Base-by-base conservation (phyloP, 345 rosid genomes). In the Clarkia xantiana region DNA sequence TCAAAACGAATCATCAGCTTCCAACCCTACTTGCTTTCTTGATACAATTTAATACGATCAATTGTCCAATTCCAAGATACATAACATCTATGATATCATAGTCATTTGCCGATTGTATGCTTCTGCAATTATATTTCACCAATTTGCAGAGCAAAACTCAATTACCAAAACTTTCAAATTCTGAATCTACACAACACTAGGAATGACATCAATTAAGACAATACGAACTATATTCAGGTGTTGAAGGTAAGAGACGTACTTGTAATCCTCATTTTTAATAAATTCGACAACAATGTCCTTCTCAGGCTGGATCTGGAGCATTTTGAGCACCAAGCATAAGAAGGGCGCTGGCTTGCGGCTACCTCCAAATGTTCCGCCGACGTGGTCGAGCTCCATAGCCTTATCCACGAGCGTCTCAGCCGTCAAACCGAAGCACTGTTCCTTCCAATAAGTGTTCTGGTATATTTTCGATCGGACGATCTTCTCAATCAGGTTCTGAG, bases 281-380 rank as follows among this genome's bases (percentile, higher is more conserved):
- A 89, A 85, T 55, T 89, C 95, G 13, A 90, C 95, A 14, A 85
- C 94, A 40, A 90, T 81, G 19, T 82, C 94, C 44, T 90, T 90
- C 65, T 86, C 94, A 16, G 94, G 97, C 65, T 86, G 97, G 59
- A 90, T 86, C 58, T 90, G 95, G 19, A 86, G 81, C 95, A 86
- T 86, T 70, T 90, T 90, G 74, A 83, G 58, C 65, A 82, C 69
- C 14, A 81, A 70, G 51, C 95, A 90, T 57, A 86, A 74, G 64
- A 90, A 90, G 1, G 94, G 94, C 4, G 95, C 72, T 18, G 95
- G 95, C 56, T 79, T 82, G 9, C 85, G 77, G 57, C 64, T 89
- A n/a, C 97, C 97, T 4, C 94, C 94, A 53, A 51, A 72, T 16
- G 94, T 78, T 1, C 95, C 94, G 3, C 97, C 97, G 29, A 86